A percentile compares a stretch with the other conserved stretches of the same genome.
Evolutionary conservation across 176 grass and related monocot genomes (phyloP).

Genomic region (Triticum urartu): DNA sequence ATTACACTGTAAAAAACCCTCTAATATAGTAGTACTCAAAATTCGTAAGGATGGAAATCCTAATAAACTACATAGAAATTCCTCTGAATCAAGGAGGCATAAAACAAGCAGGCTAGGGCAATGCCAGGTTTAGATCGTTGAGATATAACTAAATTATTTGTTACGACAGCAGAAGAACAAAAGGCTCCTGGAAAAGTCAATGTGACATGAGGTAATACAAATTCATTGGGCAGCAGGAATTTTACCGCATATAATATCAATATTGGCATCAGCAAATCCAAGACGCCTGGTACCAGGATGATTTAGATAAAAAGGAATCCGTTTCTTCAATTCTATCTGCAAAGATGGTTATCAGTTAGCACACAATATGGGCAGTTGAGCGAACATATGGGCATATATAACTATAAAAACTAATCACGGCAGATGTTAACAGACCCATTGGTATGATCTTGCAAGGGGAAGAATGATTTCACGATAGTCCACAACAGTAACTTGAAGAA

Average conservation of each 20-base stretch:
- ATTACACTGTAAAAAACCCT: background rate
- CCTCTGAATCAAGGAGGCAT: background rate
- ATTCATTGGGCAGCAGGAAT: background rate
- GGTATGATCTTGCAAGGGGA: conserved; percentile 4
- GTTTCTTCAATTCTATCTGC: background rate
- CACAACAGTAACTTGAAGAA: background rate
- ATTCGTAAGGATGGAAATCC: background rate
- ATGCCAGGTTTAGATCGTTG: background rate
- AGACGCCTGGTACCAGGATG: background rate
- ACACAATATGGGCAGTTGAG: background rate
- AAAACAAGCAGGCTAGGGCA: background rate
- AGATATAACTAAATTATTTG: background rate
- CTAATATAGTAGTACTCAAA: background rate
- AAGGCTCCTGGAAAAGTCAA: background rate
- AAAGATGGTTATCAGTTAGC: conserved; percentile 6
- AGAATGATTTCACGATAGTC: conserved; percentile 17
- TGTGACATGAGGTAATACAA: background rate
- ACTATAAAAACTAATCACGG: background rate
- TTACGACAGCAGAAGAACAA: background rate
- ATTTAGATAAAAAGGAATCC: background rate
- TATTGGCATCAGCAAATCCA: conserved; percentile 1
- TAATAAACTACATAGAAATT: background rate
- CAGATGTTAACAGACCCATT: conserved; percentile 27
- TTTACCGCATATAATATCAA: conserved; percentile 10
- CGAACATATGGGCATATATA: background rate